These are phyloP conservation scores for Castanea sativa DNA, from an alignment of 306 rosid genomes.

Conservation along the genomic window DNA sequence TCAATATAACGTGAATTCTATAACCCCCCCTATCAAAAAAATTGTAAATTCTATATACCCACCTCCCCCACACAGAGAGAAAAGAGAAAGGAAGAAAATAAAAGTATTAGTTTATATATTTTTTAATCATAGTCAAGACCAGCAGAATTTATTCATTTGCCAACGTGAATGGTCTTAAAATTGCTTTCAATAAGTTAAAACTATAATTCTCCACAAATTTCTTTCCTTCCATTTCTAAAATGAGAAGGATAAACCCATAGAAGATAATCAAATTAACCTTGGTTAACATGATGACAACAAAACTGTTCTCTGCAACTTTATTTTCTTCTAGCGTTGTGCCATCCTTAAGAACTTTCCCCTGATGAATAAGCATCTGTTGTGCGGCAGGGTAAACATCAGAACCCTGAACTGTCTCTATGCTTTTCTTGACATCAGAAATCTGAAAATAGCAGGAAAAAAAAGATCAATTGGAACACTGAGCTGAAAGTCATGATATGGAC, in stretches of 20 bases:
- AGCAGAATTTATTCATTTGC: not conserved
- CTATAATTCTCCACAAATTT: not conserved
- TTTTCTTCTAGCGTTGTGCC: slow-evolving; percentile 72
- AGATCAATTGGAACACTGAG: not conserved
- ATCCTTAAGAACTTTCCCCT: slow-evolving; percentile 91
- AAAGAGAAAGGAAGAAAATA: not conserved
- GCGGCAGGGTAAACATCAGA: slow-evolving; percentile 76
- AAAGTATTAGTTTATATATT: not conserved
- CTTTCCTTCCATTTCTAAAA: not conserved
- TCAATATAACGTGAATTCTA: not conserved
- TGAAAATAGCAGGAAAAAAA: slow-evolving; percentile 22
- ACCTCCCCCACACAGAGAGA: no score
- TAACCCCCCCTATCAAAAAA: not conserved
- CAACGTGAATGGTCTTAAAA: not conserved
- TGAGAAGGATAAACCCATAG: not conserved
- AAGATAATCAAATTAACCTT: slow-evolving; percentile 49
- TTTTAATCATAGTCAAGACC: not conserved
- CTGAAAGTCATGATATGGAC: not conserved
- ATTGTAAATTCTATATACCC: not conserved
- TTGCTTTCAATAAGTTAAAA: not conserved
- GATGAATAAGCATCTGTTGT: slow-evolving; percentile 92
- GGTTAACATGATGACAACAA: slow-evolving; percentile 84
- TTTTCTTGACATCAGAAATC: slow-evolving; percentile 87
- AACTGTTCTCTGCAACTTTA: slow-evolving; percentile 82
- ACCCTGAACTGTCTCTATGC: slow-evolving; percentile 74